A percentile compares a stretch with the other conserved stretches of the same genome.
Evolutionary conservation across 495 filamentous ascomycete genomes (phyloP).

Genomic region (Podospora conica): DNA sequence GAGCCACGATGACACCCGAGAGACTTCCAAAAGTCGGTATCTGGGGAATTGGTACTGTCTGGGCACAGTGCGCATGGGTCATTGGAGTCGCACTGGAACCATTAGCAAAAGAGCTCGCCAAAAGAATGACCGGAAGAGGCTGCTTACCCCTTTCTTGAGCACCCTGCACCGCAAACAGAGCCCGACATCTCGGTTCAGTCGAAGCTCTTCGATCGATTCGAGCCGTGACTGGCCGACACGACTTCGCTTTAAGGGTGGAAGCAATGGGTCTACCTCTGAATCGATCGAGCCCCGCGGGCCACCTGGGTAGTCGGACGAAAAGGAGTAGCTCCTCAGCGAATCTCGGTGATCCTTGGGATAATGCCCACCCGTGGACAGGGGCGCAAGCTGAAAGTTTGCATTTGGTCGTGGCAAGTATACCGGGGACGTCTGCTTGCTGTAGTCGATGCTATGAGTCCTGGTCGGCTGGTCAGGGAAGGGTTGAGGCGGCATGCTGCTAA

Average conservation of each 20-base stretch:
- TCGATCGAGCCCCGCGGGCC: slow-evolving; percentile 39
- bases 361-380: slow-evolving; percentile 32
- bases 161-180: slow-evolving; percentile 43
- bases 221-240: slow-evolving; percentile 42
- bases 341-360: slow-evolving; percentile 39
- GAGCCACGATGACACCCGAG: slow-evolving; percentile 44
- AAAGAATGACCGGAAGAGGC: background rate
- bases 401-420: slow-evolving; percentile 37
- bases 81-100: slow-evolving; percentile 39
- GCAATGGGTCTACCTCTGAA: slow-evolving; percentile 44
- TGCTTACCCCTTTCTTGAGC: slow-evolving; percentile 35
- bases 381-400: slow-evolving; percentile 32
- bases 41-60: slow-evolving; percentile 27
- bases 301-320: slow-evolving; percentile 33
- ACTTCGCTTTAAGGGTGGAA: slow-evolving; percentile 44
- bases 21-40: slow-evolving; percentile 40
- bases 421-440: slow-evolving; percentile 30
- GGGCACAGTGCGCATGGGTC: slow-evolving; percentile 40
- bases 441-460: slow-evolving; percentile 29
- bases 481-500: slow-evolving; percentile 33
- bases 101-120: slow-evolving; percentile 9
- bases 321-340: slow-evolving; percentile 39
- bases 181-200: slow-evolving; percentile 37
- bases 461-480: slow-evolving; percentile 31
- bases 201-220: slow-evolving; percentile 46